Conservation (phyloP, 352 stramenopile genomes). For the Phytophthora macrochlamydospora region DNA sequence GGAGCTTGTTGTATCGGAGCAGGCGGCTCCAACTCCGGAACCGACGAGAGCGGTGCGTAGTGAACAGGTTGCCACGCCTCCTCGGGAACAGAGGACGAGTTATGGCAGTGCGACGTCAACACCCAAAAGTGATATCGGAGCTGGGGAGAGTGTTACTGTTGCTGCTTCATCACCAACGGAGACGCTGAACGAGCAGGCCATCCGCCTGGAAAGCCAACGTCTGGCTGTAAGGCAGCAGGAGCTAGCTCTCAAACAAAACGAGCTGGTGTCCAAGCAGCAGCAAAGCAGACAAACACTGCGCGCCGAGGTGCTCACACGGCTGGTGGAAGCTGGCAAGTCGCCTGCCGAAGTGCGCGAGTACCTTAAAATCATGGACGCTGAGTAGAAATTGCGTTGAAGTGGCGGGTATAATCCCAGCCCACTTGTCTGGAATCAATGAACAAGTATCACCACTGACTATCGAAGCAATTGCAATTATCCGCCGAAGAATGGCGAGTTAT, state of each 20-base stretch:
- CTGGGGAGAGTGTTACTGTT: not conserved
- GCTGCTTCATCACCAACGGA: not conserved
- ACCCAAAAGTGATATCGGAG: not conserved
- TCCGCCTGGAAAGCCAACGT: slow-evolving; percentile 46
- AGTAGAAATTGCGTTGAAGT: not conserved
- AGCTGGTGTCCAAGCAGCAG: slow-evolving; percentile 41
- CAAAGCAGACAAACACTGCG: slow-evolving; percentile 36
- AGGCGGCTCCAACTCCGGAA: not conserved
- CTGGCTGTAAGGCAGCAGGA: slow-evolving; percentile 50
- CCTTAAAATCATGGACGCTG: slow-evolving; percentile 34
- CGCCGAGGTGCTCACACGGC: slow-evolving; percentile 29
- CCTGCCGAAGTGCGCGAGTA: slow-evolving; percentile 38
- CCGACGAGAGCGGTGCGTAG: not conserved
- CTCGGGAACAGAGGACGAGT: slow-evolving; percentile 4
- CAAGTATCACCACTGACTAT: not conserved
- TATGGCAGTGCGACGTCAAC: slow-evolving; percentile 5
- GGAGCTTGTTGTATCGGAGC: not conserved
- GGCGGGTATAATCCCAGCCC: not conserved
- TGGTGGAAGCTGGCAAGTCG: slow-evolving; percentile 38
- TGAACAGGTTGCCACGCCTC: slow-evolving; percentile 4
- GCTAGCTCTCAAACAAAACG: slow-evolving; percentile 46
- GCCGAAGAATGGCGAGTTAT: no score
- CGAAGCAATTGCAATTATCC: not conserved
- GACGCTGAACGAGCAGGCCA: slow-evolving; percentile 9
- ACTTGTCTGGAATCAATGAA: not conserved